These are phyloP conservation scores for Mallotus repandus DNA, from an alignment of 441 rosid genomes.

Conservation along the genomic window DNA sequence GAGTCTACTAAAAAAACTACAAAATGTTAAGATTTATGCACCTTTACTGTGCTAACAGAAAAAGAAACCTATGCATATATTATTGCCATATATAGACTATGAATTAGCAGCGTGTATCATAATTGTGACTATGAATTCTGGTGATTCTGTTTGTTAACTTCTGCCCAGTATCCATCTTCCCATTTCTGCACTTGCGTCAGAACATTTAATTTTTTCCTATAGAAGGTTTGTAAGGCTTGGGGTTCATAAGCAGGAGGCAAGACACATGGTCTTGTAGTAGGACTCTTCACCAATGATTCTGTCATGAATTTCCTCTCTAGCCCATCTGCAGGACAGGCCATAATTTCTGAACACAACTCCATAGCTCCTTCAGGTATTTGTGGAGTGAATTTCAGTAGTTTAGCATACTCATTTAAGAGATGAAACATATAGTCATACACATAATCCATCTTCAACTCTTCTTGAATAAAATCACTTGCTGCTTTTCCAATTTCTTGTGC, in stretches of 20 bases:
- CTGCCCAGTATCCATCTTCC: slow-evolving; percentile 55
- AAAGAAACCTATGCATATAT: too few species aligned
- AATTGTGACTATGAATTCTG: neutral
- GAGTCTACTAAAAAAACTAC: too few species aligned
- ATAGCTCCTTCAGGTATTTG: slow-evolving; percentile 40
- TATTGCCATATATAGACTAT: too few species aligned
- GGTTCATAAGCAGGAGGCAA: slow-evolving; percentile 58
- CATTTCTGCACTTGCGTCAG: slow-evolving; percentile 51
- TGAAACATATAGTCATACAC: slow-evolving; percentile 81
- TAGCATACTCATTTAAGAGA: slow-evolving; percentile 63
- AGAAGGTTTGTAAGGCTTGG: slow-evolving; percentile 33
- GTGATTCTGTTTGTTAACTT: slow-evolving; percentile 2
- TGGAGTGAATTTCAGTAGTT: slow-evolving; percentile 56
- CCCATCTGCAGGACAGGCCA: slow-evolving; percentile 54
- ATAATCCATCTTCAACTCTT: slow-evolving; percentile 63
- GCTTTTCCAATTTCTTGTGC: slow-evolving; percentile 64
- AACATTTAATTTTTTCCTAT: slow-evolving; percentile 41
- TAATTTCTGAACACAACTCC: slow-evolving; percentile 57
- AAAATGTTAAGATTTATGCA: too few species aligned
- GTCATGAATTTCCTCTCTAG: slow-evolving; percentile 44
- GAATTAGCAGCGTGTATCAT: neutral
- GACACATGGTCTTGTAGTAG: slow-evolving; percentile 44
- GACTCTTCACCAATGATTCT: slow-evolving; percentile 50
- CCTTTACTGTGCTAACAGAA: too few species aligned
- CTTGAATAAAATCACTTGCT: slow-evolving; percentile 57